Conservation (phyloP, 257 asterid species). For the Fraxinus anomala region DNA sequence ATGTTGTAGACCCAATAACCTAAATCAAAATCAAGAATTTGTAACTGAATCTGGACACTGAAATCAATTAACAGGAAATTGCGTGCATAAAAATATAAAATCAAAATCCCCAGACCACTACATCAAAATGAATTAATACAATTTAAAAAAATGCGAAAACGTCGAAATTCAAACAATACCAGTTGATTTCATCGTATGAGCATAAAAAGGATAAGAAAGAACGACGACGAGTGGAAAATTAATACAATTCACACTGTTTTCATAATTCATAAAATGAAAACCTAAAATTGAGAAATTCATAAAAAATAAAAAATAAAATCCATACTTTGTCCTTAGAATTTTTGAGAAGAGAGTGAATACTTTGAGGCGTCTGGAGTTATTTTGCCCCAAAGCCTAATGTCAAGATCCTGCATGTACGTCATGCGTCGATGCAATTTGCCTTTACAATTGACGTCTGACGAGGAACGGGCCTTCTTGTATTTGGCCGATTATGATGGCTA, state of each 20-base stretch:
- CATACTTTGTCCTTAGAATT: background rate
- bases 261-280: background rate
- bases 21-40: background rate
- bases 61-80: background rate
- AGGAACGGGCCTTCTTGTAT: too few relatives aligned
- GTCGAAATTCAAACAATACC: background rate
- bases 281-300: background rate
- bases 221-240: background rate
- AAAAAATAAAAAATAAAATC: background rate
- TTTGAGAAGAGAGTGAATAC: background rate
- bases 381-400: background rate
- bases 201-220: background rate
- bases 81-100: background rate
- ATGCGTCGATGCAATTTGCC: too few relatives aligned
- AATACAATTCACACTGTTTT: background rate
- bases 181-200: background rate
- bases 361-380: too few relatives aligned
- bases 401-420: background rate
- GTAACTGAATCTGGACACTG: conserved; percentile 4
- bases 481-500: too few relatives aligned
- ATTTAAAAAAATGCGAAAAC: background rate
- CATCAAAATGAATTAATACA: conserved; percentile 1
- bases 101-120: conserved; percentile 27
- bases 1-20: background rate
- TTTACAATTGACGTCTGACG: too few relatives aligned